phyloP scores from a whole-genome alignment of 768 basidiomycete species.

The Mycena vulgaris region DNA sequence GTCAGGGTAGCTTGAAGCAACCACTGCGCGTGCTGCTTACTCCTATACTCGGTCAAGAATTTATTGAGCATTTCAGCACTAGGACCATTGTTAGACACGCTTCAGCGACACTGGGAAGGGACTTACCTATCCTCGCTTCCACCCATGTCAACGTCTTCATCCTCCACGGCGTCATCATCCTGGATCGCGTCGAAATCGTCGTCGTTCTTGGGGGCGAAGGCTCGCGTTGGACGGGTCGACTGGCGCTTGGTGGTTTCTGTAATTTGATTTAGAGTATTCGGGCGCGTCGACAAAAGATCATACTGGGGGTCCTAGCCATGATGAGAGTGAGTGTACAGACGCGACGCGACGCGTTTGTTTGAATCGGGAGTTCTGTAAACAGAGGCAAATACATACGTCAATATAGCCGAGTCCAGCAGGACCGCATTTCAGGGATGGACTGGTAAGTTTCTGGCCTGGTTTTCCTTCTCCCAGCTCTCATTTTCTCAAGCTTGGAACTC shows the following conservation, averaged over 20 bases:
- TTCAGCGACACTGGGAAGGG: not conserved
- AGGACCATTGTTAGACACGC: conserved; percentile 29
- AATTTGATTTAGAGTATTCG: not conserved
- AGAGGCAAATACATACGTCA: not conserved
- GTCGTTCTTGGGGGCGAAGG: conserved; percentile 36
- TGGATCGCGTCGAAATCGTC: conserved; percentile 40
- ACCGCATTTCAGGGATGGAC: conserved; percentile 57
- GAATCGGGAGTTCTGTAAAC: conserved; percentile 1
- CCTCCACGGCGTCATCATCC: conserved; percentile 32
- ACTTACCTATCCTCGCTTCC: conserved; percentile 39
- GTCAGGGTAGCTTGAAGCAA: not conserved
- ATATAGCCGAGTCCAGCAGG: not conserved
- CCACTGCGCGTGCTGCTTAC: conserved; percentile 19
- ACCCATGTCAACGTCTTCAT: conserved; percentile 32
- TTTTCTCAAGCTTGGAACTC: conserved; percentile 73
- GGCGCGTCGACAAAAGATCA: not conserved
- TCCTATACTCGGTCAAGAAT: conserved; percentile 38
- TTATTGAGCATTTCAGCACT: conserved; percentile 33
- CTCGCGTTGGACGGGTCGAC: conserved; percentile 40
- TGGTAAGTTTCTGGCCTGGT: conserved; percentile 53
- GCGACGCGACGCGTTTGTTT: conserved; percentile 41
- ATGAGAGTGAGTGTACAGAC: conserved; percentile 1
- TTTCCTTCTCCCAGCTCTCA: conserved; percentile 6
- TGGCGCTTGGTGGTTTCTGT: conserved; percentile 25
- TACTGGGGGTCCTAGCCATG: conserved; percentile 49